Evolutionary conservation across 345 rosid species (phyloP).

Genomic region (Jatropha curcas): DNA sequence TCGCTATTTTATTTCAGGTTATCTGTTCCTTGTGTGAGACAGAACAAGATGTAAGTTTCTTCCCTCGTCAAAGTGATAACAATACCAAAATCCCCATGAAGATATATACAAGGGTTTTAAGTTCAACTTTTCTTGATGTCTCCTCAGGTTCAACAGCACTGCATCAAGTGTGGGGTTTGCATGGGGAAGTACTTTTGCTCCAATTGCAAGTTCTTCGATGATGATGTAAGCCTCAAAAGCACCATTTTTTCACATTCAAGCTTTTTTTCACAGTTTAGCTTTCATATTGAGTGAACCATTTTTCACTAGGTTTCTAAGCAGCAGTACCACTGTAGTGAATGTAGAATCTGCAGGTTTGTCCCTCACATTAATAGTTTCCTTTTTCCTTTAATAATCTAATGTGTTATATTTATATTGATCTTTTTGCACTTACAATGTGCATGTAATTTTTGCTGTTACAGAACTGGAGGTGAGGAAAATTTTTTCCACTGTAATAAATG

Average conservation of each 20-base stretch:
- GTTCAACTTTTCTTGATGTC: neutral
- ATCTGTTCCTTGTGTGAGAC: conserved; percentile 66
- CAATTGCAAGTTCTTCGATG: conserved; percentile 68
- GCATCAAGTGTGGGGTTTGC: conserved; percentile 61
- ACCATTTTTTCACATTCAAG: neutral
- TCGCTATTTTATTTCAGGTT: conserved; percentile 41
- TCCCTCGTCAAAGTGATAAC: neutral
- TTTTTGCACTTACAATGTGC: neutral
- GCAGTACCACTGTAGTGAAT: conserved; percentile 59
- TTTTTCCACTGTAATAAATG: conserved; percentile 61
- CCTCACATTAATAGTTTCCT: neutral
- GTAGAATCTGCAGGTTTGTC: conserved; percentile 58
- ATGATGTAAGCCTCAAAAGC: conserved; percentile 50
- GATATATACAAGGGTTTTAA: neutral
- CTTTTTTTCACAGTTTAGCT: neutral
- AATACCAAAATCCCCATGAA: neutral
- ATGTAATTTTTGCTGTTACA: conserved; percentile 20
- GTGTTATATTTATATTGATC: neutral
- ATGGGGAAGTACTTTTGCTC: conserved; percentile 77
- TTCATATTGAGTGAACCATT: conserved; percentile 3
- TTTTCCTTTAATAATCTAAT: neutral
- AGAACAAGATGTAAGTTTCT: conserved; percentile 67
- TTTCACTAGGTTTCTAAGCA: conserved; percentile 47
- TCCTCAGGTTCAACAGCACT: conserved; percentile 56
- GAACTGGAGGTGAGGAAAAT: conserved; percentile 59